These are phyloP conservation scores for Margaritispora aquatica DNA, from an alignment of 495 filamentous ascomycete genomes.

Conservation along the genomic window DNA sequence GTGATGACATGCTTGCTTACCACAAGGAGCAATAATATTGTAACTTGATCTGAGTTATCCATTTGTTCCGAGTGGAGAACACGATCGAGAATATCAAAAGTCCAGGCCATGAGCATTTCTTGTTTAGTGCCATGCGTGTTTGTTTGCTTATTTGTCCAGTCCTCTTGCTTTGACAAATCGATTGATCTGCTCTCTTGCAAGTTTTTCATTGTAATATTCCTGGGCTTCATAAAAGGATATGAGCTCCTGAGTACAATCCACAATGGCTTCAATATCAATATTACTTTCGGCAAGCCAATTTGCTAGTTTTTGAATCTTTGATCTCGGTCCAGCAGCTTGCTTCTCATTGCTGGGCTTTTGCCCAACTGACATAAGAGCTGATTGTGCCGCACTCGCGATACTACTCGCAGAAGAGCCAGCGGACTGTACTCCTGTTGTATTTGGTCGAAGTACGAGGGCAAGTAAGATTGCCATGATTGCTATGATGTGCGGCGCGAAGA, in stretches of 20 bases:
- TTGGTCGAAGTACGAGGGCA: conserved; percentile 68
- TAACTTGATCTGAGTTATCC: too few relatives aligned
- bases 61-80: too few relatives aligned
- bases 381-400: conserved; percentile 27
- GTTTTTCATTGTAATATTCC: conserved; percentile 84
- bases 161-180: conserved; percentile 78
- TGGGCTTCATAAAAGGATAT: conserved; percentile 92
- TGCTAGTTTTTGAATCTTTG: conserved; percentile 67
- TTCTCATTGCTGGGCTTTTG: conserved; percentile 18
- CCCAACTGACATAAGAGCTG: conserved; percentile 16
- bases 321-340: conserved; percentile 14
- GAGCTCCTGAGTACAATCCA: conserved; percentile 92
- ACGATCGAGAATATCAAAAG: too few relatives aligned
- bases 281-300: conserved; percentile 88
- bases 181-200: conserved; percentile 56
- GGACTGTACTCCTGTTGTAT: conserved; percentile 18
- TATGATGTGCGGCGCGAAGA: conserved; percentile 85
- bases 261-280: conserved; percentile 84
- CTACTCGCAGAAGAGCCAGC: conserved; percentile 23
- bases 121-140: background rate
- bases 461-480: conserved; percentile 87
- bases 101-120: too few relatives aligned
- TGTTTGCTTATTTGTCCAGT: conserved; percentile 30
- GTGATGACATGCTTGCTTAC: too few relatives aligned
- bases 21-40: too few relatives aligned